These are phyloP conservation scores for Gymnopilus dilepis DNA, from an alignment of 768 basidiomycete species.

Conservation along the genomic window DNA sequence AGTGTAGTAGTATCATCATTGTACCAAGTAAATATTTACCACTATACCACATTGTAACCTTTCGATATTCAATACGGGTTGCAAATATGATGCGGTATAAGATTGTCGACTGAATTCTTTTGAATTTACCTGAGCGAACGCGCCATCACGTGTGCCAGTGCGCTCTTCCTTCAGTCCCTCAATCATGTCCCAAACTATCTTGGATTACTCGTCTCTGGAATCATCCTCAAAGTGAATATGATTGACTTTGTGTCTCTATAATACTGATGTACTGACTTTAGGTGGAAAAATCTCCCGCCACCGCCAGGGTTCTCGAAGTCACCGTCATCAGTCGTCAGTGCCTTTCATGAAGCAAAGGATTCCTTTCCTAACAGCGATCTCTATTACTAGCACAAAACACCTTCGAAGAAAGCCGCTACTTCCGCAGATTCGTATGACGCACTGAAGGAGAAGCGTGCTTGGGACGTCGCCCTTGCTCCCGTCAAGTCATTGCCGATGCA, in stretches of 20 bases:
- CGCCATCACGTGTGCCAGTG: constrained; percentile 7
- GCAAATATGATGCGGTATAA: too few species aligned
- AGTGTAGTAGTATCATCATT: constrained; percentile 8
- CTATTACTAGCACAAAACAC: constrained; percentile 45
- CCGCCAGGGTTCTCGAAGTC: constrained; percentile 71
- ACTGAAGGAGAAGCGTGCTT: constrained; percentile 80
- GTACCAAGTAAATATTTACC: constrained; percentile 1
- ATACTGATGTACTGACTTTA: constrained; percentile 28
- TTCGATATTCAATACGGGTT: too few species aligned
- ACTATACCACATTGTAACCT: constrained; percentile 9
- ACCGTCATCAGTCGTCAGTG: constrained; percentile 38
- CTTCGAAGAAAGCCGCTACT: constrained; percentile 37
- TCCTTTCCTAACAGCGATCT: neutral
- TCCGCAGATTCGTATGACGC: constrained; percentile 59
- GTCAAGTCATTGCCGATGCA: constrained; percentile 96
- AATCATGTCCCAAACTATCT: constrained; percentile 26
- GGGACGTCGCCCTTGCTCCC: constrained; percentile 84
- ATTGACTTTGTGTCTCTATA: neutral
- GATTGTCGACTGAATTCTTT: neutral
- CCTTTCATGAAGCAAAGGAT: neutral
- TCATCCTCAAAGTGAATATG: constrained; percentile 39
- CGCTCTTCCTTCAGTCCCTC: neutral
- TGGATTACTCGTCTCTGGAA: constrained; percentile 49
- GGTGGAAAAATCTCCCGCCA: constrained; percentile 68
- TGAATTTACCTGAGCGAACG: neutral